A percentile compares a stretch with the other conserved stretches of the same genome.
phyloP scores from a whole-genome alignment of 306 rosid species.

The Begonia loranthoides region DNA sequence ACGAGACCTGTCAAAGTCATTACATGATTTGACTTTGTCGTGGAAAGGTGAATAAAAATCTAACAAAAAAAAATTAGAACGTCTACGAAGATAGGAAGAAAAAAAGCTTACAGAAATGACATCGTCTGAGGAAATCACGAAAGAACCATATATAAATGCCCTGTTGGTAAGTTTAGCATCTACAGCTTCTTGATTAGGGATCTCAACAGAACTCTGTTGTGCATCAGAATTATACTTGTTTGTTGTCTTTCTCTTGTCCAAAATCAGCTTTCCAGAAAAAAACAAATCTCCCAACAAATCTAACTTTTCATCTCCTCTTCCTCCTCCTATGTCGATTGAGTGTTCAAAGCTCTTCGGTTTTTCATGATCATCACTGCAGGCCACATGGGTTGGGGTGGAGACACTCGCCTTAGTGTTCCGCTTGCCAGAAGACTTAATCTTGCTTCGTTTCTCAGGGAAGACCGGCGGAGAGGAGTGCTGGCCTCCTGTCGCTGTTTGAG shows the following conservation, averaged over 20 bases:
- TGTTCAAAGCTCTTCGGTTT: constrained; percentile 57
- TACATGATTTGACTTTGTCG: constrained; percentile 12
- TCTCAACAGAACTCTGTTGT: constrained; percentile 30
- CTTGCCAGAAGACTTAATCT: constrained; percentile 38
- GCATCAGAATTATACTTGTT: constrained; percentile 19
- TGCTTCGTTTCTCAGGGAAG: constrained; percentile 85
- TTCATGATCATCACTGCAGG: constrained; percentile 31
- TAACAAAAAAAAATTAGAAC: constrained; percentile 11
- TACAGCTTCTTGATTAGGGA: constrained; percentile 32
- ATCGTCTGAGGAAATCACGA: constrained; percentile 58
- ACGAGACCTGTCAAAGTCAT: constrained; percentile 65
- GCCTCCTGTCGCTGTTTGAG: constrained; percentile 75
- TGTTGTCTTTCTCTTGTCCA: constrained; percentile 57
- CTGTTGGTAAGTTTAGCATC: constrained; percentile 85
- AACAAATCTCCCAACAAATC: constrained; percentile 78
- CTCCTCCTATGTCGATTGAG: constrained; percentile 60
- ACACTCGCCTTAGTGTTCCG: constrained; percentile 22
- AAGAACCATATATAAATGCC: constrained; percentile 78
- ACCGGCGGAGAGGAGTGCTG: constrained; percentile 82
- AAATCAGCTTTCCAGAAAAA: constrained; percentile 56
- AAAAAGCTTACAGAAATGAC: constrained; percentile 69
- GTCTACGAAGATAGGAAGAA: constrained; percentile 9
- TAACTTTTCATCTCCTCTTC: constrained; percentile 79
- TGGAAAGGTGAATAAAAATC: not conserved
- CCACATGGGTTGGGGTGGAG: constrained; percentile 12